phyloP scores from a whole-genome alignment of 2,329 filamentous ascomycete species.

The Rhexocercosporidium sp. region DNA sequence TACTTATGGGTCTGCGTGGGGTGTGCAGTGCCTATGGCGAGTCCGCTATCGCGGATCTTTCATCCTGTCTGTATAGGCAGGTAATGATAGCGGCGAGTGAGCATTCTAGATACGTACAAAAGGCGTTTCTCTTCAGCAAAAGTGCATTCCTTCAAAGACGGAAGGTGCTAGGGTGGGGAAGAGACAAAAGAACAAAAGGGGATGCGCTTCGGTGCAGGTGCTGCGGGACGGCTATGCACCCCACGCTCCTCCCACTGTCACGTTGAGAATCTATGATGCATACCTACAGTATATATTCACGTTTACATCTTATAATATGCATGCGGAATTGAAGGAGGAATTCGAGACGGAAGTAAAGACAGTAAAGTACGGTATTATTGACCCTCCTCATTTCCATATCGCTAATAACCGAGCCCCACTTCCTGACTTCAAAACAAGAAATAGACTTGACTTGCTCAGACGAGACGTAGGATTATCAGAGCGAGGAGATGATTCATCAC shows the following conservation, averaged over 20 bases:
- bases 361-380: no score
- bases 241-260: constrained; percentile 5
- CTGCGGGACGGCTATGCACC: background rate
- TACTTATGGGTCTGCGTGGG: no score
- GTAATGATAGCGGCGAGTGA: no score
- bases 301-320: no score
- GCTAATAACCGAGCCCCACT: constrained; percentile 8
- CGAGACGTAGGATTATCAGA: background rate
- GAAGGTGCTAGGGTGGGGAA: background rate
- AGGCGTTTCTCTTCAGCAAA: no score
- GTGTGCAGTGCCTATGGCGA: no score
- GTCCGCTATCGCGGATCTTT: no score
- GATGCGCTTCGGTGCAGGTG: background rate
- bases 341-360: background rate
- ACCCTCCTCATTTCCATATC: background rate
- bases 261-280: background rate
- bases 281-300: background rate
- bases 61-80: no score
- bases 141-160: background rate
- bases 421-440: background rate
- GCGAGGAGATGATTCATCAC: background rate
- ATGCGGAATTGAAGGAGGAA: no score
- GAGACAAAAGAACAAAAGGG: background rate
- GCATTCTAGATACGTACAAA: no score
- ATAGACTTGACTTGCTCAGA: background rate